These are phyloP conservation scores for Guyanaporus albipodus DNA, from an alignment of 768 basidiomycete genomes.

Conservation along the genomic window DNA sequence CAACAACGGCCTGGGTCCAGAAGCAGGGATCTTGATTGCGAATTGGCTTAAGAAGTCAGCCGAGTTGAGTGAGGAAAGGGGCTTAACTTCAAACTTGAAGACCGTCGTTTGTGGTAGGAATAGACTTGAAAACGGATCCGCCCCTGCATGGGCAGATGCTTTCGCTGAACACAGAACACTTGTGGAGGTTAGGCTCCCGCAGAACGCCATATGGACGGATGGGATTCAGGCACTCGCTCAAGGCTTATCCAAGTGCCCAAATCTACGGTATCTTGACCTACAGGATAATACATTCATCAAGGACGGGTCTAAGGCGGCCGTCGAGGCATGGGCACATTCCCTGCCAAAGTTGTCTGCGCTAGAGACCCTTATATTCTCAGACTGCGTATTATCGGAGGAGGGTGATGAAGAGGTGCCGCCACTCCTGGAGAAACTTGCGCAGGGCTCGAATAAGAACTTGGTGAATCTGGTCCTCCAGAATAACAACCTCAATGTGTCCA, in stretches of 20 bases:
- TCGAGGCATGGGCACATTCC: conserved; percentile 58
- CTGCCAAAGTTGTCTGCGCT: conserved; percentile 70
- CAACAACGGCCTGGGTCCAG: conserved; percentile 95
- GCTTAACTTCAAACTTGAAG: conserved; percentile 66
- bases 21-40: conserved; percentile 82
- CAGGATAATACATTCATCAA: conserved; percentile 86
- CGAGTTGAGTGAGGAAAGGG: conserved; percentile 57
- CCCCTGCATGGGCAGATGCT: conserved; percentile 79
- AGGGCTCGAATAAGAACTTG: conserved; percentile 71
- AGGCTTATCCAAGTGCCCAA: conserved; percentile 65
- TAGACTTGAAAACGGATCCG: conserved; percentile 89
- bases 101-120: conserved; percentile 92
- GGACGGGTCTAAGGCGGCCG: conserved; percentile 55
- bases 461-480: conserved; percentile 83
- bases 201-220: conserved; percentile 95
- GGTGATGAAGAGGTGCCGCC: conserved; percentile 75
- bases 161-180: conserved; percentile 82
- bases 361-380: conserved; percentile 81
- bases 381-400: conserved; percentile 75
- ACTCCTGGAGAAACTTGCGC: conserved; percentile 55
- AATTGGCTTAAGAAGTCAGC: conserved; percentile 80
- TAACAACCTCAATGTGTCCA: conserved; percentile 75
- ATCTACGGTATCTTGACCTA: conserved; percentile 76
- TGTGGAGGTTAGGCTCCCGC: conserved; percentile 87
- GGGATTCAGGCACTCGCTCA: conserved; percentile 77